These are phyloP conservation scores for Rugonectria rugulosa DNA, from an alignment of 2,329 filamentous ascomycete genomes.

Conservation along the genomic window DNA sequence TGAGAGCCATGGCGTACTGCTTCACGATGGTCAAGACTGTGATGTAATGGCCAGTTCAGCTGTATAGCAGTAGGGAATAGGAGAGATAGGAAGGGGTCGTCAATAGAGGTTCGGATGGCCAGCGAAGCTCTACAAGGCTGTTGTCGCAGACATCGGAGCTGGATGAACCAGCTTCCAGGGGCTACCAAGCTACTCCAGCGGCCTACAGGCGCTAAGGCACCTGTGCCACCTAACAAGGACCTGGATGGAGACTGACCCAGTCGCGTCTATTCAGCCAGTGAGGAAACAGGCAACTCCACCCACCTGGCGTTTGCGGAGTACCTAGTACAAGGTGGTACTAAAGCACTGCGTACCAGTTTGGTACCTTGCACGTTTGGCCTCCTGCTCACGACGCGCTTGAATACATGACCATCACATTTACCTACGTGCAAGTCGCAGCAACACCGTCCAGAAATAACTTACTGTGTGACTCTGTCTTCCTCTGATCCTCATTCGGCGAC, in stretches of 20 bases:
- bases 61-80: neutral
- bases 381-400: constrained; percentile 26
- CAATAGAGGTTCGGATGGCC: neutral
- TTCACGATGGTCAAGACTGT: constrained; percentile 3
- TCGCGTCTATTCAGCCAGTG: constrained; percentile 10
- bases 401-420: neutral
- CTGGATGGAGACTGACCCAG: too few species aligned
- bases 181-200: constrained; percentile 14
- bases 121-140: neutral
- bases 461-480: too few species aligned
- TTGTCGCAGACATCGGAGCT: constrained; percentile 4
- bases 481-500: neutral
- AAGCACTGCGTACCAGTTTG: too few species aligned
- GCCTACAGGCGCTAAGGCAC: constrained; percentile 5
- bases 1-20: constrained; percentile 68
- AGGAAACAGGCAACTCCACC: constrained; percentile 7
- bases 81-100: constrained; percentile 5
- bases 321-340: too few species aligned
- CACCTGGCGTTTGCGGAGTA: too few species aligned
- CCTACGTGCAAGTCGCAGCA: neutral
- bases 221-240: too few species aligned
- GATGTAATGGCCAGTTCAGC: neutral
- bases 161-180: constrained; percentile 15
- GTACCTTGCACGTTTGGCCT: too few species aligned
- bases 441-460: too few species aligned